Evolutionary conservation across 2,329 filamentous ascomycete species (phyloP).

Genomic region (Bipolaris oryzae): DNA sequence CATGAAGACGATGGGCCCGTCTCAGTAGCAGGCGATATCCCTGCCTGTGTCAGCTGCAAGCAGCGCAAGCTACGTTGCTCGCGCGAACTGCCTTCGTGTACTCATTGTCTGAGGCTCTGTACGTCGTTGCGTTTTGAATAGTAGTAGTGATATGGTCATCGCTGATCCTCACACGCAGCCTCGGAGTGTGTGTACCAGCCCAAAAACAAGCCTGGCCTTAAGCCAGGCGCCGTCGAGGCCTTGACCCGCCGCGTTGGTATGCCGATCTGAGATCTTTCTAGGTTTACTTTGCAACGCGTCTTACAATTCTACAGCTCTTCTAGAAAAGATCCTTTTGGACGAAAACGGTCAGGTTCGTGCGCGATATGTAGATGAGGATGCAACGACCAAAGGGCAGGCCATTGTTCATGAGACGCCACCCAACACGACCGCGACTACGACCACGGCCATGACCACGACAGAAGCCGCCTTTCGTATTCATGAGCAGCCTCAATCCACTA

Average conservation of each 20-base stretch:
- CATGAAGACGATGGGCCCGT: conserved; percentile 32
- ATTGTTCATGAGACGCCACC: conserved; percentile 1
- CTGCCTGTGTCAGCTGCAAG: conserved; percentile 42
- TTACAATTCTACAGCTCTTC: conserved; percentile 30
- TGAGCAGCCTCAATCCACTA: conserved; percentile 4
- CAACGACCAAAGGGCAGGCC: not conserved
- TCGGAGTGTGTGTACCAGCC: conserved; percentile 40
- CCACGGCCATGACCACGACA: not conserved
- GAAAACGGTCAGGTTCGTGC: conserved; percentile 32
- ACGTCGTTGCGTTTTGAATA: conserved; percentile 13
- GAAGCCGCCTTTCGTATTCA: conserved; percentile 7
- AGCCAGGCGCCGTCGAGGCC: conserved; percentile 42
- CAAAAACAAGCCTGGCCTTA: conserved; percentile 44
- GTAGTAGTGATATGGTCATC: not conserved
- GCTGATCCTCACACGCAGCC: conserved; percentile 25
- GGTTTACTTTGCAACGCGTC: conserved; percentile 2
- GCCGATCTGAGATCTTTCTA: not conserved
- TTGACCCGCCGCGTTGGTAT: conserved; percentile 44
- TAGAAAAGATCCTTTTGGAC: conserved; percentile 41
- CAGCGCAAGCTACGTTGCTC: conserved; percentile 43
- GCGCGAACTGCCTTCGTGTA: conserved; percentile 39
- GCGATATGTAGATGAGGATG: conserved; percentile 24
- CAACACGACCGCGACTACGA: not conserved
- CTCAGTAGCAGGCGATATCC: conserved; percentile 35
- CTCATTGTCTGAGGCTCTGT: conserved; percentile 43